Base-by-base conservation (phyloP, 75 land plant genomes). In the Azolla pinnata region DNA sequence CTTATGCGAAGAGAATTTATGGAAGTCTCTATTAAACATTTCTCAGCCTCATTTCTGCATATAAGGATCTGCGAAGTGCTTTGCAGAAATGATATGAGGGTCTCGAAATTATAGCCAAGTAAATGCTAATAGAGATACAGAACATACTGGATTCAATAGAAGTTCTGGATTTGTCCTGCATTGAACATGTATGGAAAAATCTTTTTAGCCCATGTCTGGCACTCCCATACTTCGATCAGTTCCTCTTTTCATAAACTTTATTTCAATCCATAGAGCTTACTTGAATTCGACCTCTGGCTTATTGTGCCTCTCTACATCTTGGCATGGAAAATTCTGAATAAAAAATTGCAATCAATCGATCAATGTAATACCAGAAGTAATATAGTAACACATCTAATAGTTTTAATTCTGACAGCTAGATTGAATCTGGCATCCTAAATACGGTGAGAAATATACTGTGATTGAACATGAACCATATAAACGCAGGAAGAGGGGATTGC, bases 281-380 rank as follows among this genome's bases (percentile, higher is more conserved):
- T 87, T 90, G 62, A 90, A 74, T 67, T 87, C 97, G 50, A 90
- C 88, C 64, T 90, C 97, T 55, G 97, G 97, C 60, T 90, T 90
- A 72, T 90, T 90, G 63, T 90, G 97, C 52, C 97, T 81, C 64
- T 90, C 97, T 38, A 90, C 97, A 68, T 90, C 97, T 73, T 90
- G 97, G 66, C 97, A 90, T 33, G 97, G 97, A 50, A 90, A 90
- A 51, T 90, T 90, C 97, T 90, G 74, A 57, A 75, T 32, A 10
- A 29, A 7, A 23, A 38, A 18, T 33, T 25, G 18, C 3, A 33
- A 9, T 20, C 25, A 14, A 60, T 31, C 9, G 10, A 30, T 47
- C 60, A 55, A 45, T 23, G 16, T 3, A 23, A 26, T 57, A 24
- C 28, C 20, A 62, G 27, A 61, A 5, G 48, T 23, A 57, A 57